These are phyloP conservation scores for Cerrena zonata DNA, from an alignment of 1,284 basidiomycete species.

Conservation along the genomic window DNA sequence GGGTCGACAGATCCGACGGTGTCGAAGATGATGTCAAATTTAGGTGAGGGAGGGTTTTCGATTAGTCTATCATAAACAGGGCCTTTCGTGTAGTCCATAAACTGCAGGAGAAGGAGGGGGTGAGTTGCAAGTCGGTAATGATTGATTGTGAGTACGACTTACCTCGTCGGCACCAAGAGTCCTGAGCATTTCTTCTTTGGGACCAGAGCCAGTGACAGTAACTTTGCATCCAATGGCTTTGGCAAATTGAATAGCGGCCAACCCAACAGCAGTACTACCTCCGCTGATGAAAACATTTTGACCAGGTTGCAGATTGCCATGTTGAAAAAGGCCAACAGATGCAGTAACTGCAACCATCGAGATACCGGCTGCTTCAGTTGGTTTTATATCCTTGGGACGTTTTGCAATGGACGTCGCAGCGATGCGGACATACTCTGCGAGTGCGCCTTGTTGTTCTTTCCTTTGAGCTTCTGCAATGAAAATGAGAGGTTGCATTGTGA, in stretches of 20 bases:
- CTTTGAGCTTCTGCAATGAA: slow-evolving; percentile 10
- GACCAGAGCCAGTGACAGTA: slow-evolving; percentile 47
- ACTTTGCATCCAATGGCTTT: slow-evolving; percentile 53
- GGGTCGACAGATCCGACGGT: slow-evolving; percentile 27
- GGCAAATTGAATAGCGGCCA: slow-evolving; percentile 60
- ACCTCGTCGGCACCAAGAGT: slow-evolving; percentile 39
- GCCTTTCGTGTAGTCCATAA: slow-evolving; percentile 37
- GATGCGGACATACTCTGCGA: slow-evolving; percentile 49
- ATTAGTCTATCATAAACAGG: slow-evolving; percentile 26
- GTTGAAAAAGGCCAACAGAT: slow-evolving; percentile 42
- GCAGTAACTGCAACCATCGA: slow-evolving; percentile 53
- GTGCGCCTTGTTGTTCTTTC: slow-evolving; percentile 40
- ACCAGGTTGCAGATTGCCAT: slow-evolving; percentile 37
- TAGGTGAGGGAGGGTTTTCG: slow-evolving; percentile 20
- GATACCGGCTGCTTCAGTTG: slow-evolving; percentile 53
- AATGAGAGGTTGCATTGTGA: background rate
- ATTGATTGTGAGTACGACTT: slow-evolving; percentile 8
- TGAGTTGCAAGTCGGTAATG: background rate
- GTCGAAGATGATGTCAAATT: slow-evolving; percentile 23
- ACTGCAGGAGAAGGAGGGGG: slow-evolving; percentile 23
- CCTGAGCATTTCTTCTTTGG: slow-evolving; percentile 42
- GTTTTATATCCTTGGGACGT: slow-evolving; percentile 43
- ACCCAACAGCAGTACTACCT: slow-evolving; percentile 58
- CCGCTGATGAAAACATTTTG: slow-evolving; percentile 61
- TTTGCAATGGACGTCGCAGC: slow-evolving; percentile 36